Evolutionary conservation across 345 rosid species (phyloP).

Genomic region (Populus nigra): DNA sequence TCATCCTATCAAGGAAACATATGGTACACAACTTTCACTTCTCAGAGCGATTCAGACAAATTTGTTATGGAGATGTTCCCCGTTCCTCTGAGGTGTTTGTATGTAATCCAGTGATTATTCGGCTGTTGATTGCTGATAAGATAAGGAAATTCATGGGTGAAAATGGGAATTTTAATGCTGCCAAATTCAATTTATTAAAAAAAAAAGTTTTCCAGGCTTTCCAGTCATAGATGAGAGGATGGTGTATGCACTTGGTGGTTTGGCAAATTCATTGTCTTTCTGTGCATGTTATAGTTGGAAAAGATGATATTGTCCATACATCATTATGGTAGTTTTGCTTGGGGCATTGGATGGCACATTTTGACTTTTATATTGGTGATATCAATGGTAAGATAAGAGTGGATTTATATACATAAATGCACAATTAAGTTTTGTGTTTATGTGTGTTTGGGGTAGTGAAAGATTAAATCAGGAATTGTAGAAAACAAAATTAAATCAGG

Average conservation of each 20-base stretch:
- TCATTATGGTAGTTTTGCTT: background rate
- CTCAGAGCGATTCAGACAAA: background rate
- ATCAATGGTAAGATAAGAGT: background rate
- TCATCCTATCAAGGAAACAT: background rate
- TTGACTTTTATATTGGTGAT: background rate
- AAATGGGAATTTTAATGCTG: background rate
- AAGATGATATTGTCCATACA: background rate
- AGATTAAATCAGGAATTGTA: background rate
- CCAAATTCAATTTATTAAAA: background rate
- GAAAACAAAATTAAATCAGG: background rate
- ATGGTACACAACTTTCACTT: background rate
- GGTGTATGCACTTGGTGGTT: background rate
- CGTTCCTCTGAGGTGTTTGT: background rate
- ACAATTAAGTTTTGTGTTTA: background rate
- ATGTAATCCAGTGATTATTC: background rate
- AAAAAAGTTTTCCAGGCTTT: background rate
- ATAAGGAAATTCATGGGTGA: background rate
- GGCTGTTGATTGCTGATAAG: background rate
- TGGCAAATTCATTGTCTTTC: background rate
- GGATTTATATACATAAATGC: background rate
- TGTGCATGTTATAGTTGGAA: background rate
- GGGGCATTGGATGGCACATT: background rate
- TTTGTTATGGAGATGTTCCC: background rate
- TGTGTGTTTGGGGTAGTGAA: background rate
- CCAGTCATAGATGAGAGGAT: background rate